Percentiles rank a stretch among this genome's conserved stretches.
These are phyloP conservation scores for Drechslera avenae DNA, from an alignment of 2,329 filamentous ascomycete species.

Conservation along the genomic window DNA sequence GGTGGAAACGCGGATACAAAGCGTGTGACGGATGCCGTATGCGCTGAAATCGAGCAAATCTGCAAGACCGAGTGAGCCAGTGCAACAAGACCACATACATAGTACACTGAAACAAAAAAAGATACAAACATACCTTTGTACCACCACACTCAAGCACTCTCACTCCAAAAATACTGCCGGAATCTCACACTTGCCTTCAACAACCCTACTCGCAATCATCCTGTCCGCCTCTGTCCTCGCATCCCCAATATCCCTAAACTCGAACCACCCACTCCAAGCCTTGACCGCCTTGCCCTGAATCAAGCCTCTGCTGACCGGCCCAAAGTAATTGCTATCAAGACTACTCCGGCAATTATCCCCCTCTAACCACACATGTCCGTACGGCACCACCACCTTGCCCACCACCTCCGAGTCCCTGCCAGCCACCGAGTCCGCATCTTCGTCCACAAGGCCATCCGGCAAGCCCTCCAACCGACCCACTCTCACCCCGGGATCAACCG, in stretches of 20 bases:
- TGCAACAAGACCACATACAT: constrained; percentile 1
- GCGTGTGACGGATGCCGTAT: constrained; percentile 64
- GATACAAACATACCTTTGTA: constrained; percentile 9
- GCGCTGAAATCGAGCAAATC: constrained; percentile 57
- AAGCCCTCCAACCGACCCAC: constrained; percentile 23
- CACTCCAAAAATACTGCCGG: constrained; percentile 32
- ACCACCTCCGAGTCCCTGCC: constrained; percentile 15
- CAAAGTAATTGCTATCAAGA: constrained; percentile 87
- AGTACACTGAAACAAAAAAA: too few species aligned
- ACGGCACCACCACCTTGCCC: constrained; percentile 67
- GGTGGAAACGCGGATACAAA: constrained; percentile 63
- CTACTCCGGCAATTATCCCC: constrained; percentile 79
- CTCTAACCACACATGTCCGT: constrained; percentile 92
- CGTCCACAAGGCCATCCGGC: constrained; percentile 37
- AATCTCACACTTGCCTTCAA: constrained; percentile 37
- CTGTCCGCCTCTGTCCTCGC: constrained; percentile 58
- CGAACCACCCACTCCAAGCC: constrained; percentile 63
- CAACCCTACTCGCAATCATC: constrained; percentile 50
- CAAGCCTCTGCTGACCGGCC: constrained; percentile 76
- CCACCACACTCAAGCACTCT: constrained; percentile 5
- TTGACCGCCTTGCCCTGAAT: constrained; percentile 76
- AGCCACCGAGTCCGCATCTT: constrained; percentile 21
- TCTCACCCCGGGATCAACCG: constrained; percentile 38
- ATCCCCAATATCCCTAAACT: constrained; percentile 56
- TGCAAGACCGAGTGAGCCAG: constrained; percentile 26